Conservation (phyloP, 441 rosid species). For the Adansonia madagascariensis region DNA sequence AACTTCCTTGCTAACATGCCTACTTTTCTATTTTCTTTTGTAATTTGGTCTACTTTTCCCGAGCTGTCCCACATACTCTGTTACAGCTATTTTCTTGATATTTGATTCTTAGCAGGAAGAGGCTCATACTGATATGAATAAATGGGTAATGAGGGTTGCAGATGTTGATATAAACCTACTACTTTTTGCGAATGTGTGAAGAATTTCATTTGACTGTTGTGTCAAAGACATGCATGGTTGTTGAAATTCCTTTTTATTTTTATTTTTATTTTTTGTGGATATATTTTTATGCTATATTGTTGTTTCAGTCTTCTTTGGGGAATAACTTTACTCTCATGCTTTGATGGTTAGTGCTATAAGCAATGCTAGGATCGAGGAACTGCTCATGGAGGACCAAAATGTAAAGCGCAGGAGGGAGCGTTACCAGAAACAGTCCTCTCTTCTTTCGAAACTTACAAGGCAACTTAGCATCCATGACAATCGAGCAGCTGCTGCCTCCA, state of each 20-base stretch:
- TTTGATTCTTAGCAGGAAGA: no score
- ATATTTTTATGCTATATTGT: not conserved
- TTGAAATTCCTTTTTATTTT: not conserved
- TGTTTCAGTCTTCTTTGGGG: slow-evolving; percentile 8
- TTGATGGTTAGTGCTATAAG: slow-evolving; percentile 66
- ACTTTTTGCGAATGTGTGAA: no score
- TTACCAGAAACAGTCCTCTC: slow-evolving; percentile 80
- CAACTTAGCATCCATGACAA: slow-evolving; percentile 90
- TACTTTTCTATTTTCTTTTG: no score
- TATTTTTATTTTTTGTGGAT: not conserved
- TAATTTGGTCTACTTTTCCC: no score
- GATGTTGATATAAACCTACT: no score
- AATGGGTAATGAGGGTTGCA: no score
- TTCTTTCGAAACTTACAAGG: slow-evolving; percentile 82
- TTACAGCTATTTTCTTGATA: no score
- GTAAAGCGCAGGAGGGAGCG: slow-evolving; percentile 79
- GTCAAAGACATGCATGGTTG: not conserved
- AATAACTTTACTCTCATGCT: slow-evolving; percentile 21
- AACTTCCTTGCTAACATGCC: no score
- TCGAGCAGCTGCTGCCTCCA: slow-evolving; percentile 88
- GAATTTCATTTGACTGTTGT: no score
- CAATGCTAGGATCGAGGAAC: slow-evolving; percentile 74
- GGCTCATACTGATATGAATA: no score
- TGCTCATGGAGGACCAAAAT: slow-evolving; percentile 90
- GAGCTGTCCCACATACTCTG: no score